phyloP scores from a whole-genome alignment of 495 filamentous ascomycete genomes.

The Daldinia grandis region DNA sequence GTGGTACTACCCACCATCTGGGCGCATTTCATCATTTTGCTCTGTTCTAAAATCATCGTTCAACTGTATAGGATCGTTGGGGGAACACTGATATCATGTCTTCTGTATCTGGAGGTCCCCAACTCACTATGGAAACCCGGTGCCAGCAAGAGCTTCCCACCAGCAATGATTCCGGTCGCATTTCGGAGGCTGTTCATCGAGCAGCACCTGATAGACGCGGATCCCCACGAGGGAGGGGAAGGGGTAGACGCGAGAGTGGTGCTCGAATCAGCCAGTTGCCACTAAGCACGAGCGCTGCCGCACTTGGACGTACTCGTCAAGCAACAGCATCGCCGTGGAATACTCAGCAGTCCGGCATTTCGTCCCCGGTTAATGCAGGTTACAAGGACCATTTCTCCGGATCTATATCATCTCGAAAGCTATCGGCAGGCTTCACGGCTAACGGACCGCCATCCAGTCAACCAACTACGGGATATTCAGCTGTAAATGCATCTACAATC shows the following conservation, averaged over 20 bases:
- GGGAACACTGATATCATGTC: not conserved
- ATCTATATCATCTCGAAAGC: constrained; percentile 28
- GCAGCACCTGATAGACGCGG: not conserved
- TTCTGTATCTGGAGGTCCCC: not conserved
- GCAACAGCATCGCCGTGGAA: not conserved
- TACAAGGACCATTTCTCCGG: not conserved
- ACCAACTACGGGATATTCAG: constrained; percentile 18
- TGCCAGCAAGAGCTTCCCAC: too few relatives aligned
- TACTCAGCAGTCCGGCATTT: not conserved
- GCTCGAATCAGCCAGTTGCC: constrained; percentile 4
- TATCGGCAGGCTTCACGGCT: constrained; percentile 30
- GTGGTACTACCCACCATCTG: constrained; percentile 3
- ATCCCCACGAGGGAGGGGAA: not conserved
- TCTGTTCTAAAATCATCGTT: not conserved
- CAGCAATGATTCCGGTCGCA: too few relatives aligned
- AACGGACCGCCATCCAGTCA: constrained; percentile 18
- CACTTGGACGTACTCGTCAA: not conserved
- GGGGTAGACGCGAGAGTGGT: not conserved
- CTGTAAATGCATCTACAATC: constrained; percentile 5
- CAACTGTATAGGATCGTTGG: not conserved
- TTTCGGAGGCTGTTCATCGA: too few relatives aligned
- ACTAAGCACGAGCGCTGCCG: constrained; percentile 7
- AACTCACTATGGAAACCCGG: not conserved
- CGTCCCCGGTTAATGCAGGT: not conserved
- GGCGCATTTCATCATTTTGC: not conserved